Percentiles rank a stretch among this genome's conserved stretches.
Conservation (phyloP, 768 basidiomycete species). For the Mrakia hoshinonis region DNA sequence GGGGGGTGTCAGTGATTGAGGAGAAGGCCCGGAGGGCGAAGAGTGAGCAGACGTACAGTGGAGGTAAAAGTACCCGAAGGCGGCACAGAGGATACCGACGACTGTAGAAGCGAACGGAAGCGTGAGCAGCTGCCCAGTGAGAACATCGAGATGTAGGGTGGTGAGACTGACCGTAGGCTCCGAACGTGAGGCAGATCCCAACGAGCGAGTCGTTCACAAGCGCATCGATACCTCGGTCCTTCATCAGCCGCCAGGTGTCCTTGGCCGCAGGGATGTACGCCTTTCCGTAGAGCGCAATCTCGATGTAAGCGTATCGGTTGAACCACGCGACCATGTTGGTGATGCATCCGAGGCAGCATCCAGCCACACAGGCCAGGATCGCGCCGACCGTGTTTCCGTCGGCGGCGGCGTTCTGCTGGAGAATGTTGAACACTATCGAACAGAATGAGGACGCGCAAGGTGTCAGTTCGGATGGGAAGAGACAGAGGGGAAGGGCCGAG, state of each 20-base stretch:
- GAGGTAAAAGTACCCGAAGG: constrained; percentile 71
- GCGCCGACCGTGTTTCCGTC: constrained; percentile 64
- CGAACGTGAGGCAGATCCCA: constrained; percentile 67
- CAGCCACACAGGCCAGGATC: constrained; percentile 66
- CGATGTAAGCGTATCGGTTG: constrained; percentile 60
- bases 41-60: constrained; percentile 47
- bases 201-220: constrained; percentile 74
- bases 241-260: constrained; percentile 70
- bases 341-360: constrained; percentile 66
- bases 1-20: not conserved
- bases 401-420: constrained; percentile 48
- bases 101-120: no score
- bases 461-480: not conserved
- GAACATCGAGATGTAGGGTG: no score
- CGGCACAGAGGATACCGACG: constrained; percentile 39
- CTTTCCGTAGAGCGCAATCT: constrained; percentile 81
- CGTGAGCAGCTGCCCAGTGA: no score
- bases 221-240: constrained; percentile 52
- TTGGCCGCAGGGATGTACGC: constrained; percentile 69
- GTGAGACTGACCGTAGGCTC: no score
- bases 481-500: not conserved
- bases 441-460: not conserved
- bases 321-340: constrained; percentile 65
- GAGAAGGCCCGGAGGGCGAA: not conserved
- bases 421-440: constrained; percentile 44